Base-by-base conservation (phyloP, 129 eudicot genomes). In the Flaveria ramosissima region DNA sequence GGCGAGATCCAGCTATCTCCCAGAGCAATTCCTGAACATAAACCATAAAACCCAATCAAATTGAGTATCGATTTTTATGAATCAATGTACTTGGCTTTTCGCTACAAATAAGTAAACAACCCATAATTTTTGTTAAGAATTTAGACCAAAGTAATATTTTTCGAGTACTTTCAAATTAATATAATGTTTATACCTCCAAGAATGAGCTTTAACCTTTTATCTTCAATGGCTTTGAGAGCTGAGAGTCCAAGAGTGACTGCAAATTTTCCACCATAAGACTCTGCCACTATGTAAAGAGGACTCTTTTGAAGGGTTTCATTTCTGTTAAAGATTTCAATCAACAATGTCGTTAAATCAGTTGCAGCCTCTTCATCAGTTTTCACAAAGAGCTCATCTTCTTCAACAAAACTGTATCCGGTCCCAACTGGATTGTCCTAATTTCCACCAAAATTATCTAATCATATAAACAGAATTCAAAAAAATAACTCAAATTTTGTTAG, bases 1-100 rank as follows among this genome's bases (percentile, higher is more conserved):
- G 98, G 98, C 23, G 98, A 93, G 59, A 93, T 90, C 98, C 98
- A 93, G 46, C 85, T 84, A 82, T 86, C 95, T 39, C 98, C 96
- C 75, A 93, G 67, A 57, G 88, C 96, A 88, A 93, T 76, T 68
- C 98, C 98, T 92, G 19, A 68, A 82, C 12, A 77, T 10, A 63
- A 62, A 39, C 32, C 56, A 65, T 45, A 52, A 10, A 23, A 65
- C 16, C 64, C 2, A 46, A 48, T 32, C 50, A 75, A 75, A 45
- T 16, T 7, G 45, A 46, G 17, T 13, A 23, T 55, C 5, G 12
- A 30, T 63, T 30, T 63, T 30, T 63, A n/a, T 23, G 2, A 63
- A 27, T 63, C 43, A 63, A 63, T 63, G 45, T 13, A 7, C 67
- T 26, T 43, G 27, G 24, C 4, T 45, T n/a, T 69, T 13, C 14